Conservation (phyloP, 1,284 basidiomycete species). For the Phaffia rhodozyma region DNA sequence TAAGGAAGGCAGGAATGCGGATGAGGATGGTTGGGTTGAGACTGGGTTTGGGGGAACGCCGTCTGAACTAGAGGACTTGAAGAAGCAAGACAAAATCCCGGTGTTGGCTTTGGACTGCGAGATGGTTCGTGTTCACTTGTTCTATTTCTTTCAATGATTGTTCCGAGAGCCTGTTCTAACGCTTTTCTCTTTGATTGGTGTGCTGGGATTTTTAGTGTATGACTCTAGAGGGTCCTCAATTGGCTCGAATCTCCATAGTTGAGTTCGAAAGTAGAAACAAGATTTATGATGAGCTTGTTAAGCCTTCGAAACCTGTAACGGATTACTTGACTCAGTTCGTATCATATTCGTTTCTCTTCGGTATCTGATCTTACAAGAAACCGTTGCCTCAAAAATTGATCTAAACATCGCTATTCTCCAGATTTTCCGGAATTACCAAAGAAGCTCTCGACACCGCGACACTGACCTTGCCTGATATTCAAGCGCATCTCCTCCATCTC, state of each 20-base stretch:
- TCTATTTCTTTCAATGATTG: background rate
- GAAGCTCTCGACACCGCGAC: constrained; percentile 54
- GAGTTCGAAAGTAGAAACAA: constrained; percentile 58
- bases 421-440: constrained; percentile 82
- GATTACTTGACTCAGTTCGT: constrained; percentile 76
- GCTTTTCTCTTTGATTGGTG: constrained; percentile 2
- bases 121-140: constrained; percentile 50
- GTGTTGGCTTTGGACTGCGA: constrained; percentile 67
- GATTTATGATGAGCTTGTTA: constrained; percentile 74
- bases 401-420: constrained; percentile 26
- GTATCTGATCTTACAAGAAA: background rate
- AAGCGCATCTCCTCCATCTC: constrained; percentile 48
- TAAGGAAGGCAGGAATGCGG: constrained; percentile 26
- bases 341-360: background rate
- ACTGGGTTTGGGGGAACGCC: constrained; percentile 38
- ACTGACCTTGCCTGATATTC: constrained; percentile 63
- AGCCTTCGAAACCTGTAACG: constrained; percentile 61
- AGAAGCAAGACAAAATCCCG: constrained; percentile 20
- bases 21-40: constrained; percentile 51
- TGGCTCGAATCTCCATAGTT: constrained; percentile 70
- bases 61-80: constrained; percentile 23
- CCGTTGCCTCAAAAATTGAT: background rate
- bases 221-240: constrained; percentile 73
- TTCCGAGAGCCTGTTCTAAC: constrained; percentile 1
- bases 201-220: constrained; percentile 46